These are phyloP conservation scores for Cystoderma amianthinum DNA, from an alignment of 768 basidiomycete genomes.

Conservation along the genomic window DNA sequence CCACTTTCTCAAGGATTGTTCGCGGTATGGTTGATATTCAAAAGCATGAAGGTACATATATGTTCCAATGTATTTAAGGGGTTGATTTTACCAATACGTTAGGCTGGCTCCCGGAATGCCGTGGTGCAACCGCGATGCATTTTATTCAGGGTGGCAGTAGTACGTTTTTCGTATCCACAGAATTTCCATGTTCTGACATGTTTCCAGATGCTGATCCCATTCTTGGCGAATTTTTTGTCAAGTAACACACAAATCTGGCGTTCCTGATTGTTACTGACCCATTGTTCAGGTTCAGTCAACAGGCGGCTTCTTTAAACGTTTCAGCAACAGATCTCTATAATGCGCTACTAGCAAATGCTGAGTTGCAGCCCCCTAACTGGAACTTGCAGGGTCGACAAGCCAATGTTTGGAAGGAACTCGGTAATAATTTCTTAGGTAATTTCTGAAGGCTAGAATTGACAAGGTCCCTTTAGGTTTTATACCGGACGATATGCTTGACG, in stretches of 20 bases:
- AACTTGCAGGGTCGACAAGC: conserved; percentile 56
- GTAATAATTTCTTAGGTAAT: too few species aligned
- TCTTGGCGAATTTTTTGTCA: conserved; percentile 58
- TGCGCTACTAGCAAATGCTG: conserved; percentile 54
- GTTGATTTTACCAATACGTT: background rate
- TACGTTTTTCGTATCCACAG: conserved; percentile 24
- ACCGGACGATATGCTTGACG: conserved; percentile 30
- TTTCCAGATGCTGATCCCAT: conserved; percentile 54
- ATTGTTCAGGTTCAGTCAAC: conserved; percentile 36
- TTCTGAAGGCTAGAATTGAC: too few species aligned
- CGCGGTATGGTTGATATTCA: conserved; percentile 65
- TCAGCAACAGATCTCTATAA: conserved; percentile 43
- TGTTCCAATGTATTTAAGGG: background rate
- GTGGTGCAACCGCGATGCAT: conserved; percentile 44
- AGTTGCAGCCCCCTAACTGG: conserved; percentile 52
- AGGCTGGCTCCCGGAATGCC: conserved; percentile 67
- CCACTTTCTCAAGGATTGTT: conserved; percentile 50
- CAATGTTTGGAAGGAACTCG: conserved; percentile 47
- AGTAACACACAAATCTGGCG: conserved; percentile 24
- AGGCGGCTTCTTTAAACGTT: conserved; percentile 40
- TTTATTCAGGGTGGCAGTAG: conserved; percentile 58
- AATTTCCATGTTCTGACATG: background rate
- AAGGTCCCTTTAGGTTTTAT: conserved; percentile 33
- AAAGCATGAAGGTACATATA: conserved; percentile 47
- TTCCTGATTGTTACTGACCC: background rate